Percentiles rank a stretch among this genome's conserved stretches.
These are phyloP conservation scores for Microcos paniculata DNA, from an alignment of 345 rosid species.

Conservation along the genomic window DNA sequence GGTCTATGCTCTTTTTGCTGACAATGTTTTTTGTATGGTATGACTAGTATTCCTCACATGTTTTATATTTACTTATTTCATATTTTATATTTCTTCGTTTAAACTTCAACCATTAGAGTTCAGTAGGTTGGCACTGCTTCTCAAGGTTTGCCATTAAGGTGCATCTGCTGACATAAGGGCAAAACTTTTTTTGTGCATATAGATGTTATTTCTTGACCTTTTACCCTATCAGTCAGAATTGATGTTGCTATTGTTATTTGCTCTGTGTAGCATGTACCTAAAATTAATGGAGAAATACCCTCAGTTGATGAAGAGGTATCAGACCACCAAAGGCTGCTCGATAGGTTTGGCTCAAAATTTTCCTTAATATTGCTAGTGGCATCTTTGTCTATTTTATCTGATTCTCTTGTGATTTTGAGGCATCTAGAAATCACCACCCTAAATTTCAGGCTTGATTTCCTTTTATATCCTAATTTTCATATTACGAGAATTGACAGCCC, in stretches of 20 bases:
- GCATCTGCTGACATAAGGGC: neutral
- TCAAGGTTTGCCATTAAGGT: neutral
- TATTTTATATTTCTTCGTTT: neutral
- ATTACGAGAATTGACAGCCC: neutral
- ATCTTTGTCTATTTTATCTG: neutral
- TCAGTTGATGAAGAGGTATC: conserved; percentile 58
- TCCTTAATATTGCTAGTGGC: neutral
- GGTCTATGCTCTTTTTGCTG: neutral
- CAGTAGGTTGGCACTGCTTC: neutral
- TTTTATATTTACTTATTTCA: neutral
- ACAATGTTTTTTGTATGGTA: neutral
- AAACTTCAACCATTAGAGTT: neutral
- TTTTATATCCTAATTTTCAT: neutral
- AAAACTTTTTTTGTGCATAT: neutral
- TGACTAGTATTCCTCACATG: neutral
- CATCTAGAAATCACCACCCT: neutral
- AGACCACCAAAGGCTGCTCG: conserved; percentile 67
- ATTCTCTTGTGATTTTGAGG: neutral
- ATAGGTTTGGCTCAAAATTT: conserved; percentile 36
- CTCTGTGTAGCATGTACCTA: conserved; percentile 55
- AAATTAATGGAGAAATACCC: conserved; percentile 63
- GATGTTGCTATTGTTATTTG: neutral
- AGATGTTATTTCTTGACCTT: conserved; percentile 10
- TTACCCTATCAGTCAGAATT: neutral
- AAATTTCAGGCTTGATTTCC: neutral